Evolutionary conservation across 495 filamentous ascomycete species (phyloP).

Genomic region (Neurospora sp.): DNA sequence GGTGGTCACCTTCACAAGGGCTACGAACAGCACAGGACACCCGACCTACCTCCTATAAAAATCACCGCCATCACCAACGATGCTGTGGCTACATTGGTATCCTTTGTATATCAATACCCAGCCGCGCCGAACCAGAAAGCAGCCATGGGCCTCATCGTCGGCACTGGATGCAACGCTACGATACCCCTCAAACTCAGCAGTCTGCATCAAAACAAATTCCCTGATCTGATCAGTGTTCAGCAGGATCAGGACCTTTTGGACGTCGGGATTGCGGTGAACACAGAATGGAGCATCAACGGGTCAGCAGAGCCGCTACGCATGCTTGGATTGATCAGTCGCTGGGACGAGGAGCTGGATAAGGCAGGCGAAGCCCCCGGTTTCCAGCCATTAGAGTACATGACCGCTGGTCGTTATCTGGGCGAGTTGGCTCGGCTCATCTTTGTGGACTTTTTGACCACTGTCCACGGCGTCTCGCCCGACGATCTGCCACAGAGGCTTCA

Average conservation of each 20-base stretch:
- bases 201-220: conserved; percentile 53
- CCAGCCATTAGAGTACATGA: conserved; percentile 85
- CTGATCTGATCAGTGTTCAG: conserved; percentile 40
- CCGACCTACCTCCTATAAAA: conserved; percentile 51
- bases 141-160: conserved; percentile 71
- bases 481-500: conserved; percentile 50
- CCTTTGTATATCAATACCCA: conserved; percentile 54
- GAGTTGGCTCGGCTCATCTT: conserved; percentile 68
- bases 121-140: conserved; percentile 33
- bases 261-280: conserved; percentile 65
- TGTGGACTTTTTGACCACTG: conserved; percentile 50
- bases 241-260: conserved; percentile 46
- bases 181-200: conserved; percentile 56
- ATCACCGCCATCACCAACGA: conserved; percentile 77
- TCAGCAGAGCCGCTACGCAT: conserved; percentile 54
- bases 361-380: conserved; percentile 65
- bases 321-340: conserved; percentile 54
- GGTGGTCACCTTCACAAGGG: conserved; percentile 56
- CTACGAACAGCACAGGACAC: conserved; percentile 44
- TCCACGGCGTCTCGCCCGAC: conserved; percentile 20
- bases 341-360: conserved; percentile 57
- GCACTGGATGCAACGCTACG: conserved; percentile 77
- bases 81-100: conserved; percentile 67
- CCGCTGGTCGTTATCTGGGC: conserved; percentile 70
- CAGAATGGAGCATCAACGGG: conserved; percentile 77